Conservation (phyloP, 176 grass and related monocot genomes). For the Aegilops sharonensis region DNA sequence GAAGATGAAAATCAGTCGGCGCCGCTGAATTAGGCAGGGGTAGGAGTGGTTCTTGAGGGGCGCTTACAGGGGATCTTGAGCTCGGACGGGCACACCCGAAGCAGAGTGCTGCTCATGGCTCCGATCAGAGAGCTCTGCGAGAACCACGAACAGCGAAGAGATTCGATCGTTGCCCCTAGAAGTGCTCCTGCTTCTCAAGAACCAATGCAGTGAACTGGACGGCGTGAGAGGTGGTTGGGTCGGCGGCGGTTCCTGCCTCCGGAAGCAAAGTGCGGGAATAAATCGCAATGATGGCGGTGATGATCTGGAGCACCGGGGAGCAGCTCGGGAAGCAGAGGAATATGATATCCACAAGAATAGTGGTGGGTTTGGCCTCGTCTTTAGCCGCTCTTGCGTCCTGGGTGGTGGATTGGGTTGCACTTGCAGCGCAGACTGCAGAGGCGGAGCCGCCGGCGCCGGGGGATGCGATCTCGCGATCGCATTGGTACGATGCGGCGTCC, state of each 20-base stretch:
- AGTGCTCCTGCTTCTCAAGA: background rate
- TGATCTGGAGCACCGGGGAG: conserved; percentile 20
- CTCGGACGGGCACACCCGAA: conserved; percentile 74
- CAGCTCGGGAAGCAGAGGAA: background rate
- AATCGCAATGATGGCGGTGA: conserved; percentile 34
- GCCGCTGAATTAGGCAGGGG: background rate
- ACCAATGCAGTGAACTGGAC: conserved; percentile 18
- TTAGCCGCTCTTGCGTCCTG: background rate
- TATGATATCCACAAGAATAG: conserved; percentile 14
- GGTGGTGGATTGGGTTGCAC: background rate
- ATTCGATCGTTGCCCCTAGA: background rate
- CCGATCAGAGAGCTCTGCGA: background rate
- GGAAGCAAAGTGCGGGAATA: conserved; percentile 45
- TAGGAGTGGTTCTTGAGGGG: background rate
- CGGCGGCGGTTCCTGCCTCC: conserved; percentile 32
- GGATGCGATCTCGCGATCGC: background rate
- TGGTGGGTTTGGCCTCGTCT: background rate
- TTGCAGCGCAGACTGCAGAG: background rate
- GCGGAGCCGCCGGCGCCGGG: background rate
- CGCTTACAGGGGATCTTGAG: conserved; percentile 83
- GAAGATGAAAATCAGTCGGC: conserved; percentile 21
- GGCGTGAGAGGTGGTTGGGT: conserved; percentile 10
- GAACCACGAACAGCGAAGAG: background rate
- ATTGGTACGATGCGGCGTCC: background rate
- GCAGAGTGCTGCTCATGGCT: conserved; percentile 61